Percentiles rank a stretch among this genome's conserved stretches.
Conservation (phyloP, 306 rosid species). For the Inga leiocalycina region DNA sequence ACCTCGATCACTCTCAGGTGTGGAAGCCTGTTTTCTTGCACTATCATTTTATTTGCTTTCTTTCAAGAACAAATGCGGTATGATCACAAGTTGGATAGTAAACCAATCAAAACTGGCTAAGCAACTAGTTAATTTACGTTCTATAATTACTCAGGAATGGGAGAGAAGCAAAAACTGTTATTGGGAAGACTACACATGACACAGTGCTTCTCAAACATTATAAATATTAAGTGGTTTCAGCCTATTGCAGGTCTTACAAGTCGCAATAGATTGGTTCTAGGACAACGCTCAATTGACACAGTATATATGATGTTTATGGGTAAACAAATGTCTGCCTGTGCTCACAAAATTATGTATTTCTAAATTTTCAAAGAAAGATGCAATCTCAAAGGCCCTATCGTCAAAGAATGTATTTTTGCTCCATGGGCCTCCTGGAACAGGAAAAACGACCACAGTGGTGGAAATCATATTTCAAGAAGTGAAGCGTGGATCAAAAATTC, state of each 20-base stretch:
- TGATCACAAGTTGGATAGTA: not conserved
- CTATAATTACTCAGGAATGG: not conserved
- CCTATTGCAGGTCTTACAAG: conserved; percentile 4
- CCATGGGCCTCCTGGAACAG: conserved; percentile 99
- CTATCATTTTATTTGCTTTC: conserved; percentile 1
- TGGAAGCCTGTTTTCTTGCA: conserved; percentile 32
- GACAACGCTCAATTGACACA: not conserved
- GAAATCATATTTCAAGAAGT: conserved; percentile 97
- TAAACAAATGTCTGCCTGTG: conserved; percentile 27
- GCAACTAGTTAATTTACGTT: conserved; percentile 7
- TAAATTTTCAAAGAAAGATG: conserved; percentile 65
- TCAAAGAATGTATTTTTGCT: conserved; percentile 86
- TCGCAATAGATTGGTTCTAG: not conserved
- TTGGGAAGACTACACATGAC: not conserved
- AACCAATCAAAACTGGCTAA: conserved; percentile 3
- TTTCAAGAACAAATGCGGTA: not conserved
- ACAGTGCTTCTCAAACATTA: not conserved
- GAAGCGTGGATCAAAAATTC: conserved; percentile 93
- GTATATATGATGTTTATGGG: conserved; percentile 12
- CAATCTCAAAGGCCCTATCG: conserved; percentile 87
- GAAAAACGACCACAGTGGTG: conserved; percentile 96
- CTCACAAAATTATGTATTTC: conserved; percentile 30
- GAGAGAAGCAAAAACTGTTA: not conserved
- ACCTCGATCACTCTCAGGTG: conserved; percentile 96
- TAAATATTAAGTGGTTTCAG: conserved; percentile 19